These are phyloP conservation scores for Alternaria atra DNA, from an alignment of 2,329 filamentous ascomycete species.

Conservation along the genomic window DNA sequence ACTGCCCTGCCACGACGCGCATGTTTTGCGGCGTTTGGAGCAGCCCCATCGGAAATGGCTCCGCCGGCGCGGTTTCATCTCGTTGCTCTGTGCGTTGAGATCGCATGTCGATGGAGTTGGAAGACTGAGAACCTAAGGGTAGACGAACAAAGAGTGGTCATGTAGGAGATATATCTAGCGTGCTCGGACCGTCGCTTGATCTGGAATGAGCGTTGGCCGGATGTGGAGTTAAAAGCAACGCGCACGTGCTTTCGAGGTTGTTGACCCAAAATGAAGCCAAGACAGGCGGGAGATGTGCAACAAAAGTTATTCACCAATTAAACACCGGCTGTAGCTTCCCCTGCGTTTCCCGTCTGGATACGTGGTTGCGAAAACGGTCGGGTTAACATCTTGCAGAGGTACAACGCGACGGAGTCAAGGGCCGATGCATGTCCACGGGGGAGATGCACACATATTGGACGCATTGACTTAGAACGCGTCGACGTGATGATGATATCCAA, in stretches of 20 bases:
- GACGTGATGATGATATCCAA: slow-evolving; percentile 9
- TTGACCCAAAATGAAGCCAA: slow-evolving; percentile 11
- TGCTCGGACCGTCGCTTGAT: slow-evolving; percentile 3
- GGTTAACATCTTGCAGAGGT: background rate
- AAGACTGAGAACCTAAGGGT: background rate
- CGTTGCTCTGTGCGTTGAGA: background rate
- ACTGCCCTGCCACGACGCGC: slow-evolving; percentile 2
- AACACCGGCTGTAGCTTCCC: slow-evolving; percentile 2
- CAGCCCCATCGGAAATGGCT: background rate
- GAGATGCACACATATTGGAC: slow-evolving; percentile 1
- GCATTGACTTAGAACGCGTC: slow-evolving; percentile 8
- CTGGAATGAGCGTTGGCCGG: slow-evolving; percentile 8
- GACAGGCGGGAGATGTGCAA: slow-evolving; percentile 12
- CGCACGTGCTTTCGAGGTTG: slow-evolving; percentile 5
- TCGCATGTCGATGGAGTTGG: background rate
- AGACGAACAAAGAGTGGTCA: slow-evolving; percentile 1
- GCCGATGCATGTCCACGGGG: slow-evolving; percentile 5
- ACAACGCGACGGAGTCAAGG: background rate
- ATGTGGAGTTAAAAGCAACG: slow-evolving; percentile 6
- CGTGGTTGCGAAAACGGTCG: slow-evolving; percentile 4
- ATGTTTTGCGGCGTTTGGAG: background rate
- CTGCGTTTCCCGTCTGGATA: slow-evolving; percentile 2
- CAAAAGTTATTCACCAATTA: slow-evolving; percentile 6
- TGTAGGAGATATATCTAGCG: slow-evolving; percentile 5
- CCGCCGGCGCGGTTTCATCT: slow-evolving; percentile 2